phyloP scores from a whole-genome alignment of 1,139 yeast species.

The Candida dubliniensis region DNA sequence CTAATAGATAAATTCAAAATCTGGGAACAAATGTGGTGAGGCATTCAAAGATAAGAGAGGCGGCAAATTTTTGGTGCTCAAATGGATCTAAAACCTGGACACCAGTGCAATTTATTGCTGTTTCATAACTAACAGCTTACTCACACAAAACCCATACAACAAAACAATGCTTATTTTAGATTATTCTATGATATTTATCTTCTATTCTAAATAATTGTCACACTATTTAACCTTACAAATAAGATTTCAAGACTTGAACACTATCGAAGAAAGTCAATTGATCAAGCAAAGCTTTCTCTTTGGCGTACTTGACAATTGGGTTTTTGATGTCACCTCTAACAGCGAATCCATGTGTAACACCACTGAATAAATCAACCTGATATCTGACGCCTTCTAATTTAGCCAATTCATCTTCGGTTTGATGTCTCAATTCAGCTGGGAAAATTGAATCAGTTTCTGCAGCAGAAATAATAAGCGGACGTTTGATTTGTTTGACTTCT shows the following conservation, averaged over 20 bases:
- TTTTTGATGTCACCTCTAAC: constrained; percentile 67
- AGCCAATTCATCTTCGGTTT: constrained; percentile 57
- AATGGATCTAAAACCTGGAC: too few relatives aligned
- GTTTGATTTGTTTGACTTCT: constrained; percentile 56
- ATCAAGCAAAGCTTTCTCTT: constrained; percentile 64
- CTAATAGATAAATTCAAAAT: too few relatives aligned
- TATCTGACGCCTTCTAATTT: constrained; percentile 45
- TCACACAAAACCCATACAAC: background rate
- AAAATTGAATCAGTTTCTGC: constrained; percentile 69
- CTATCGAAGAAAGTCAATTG: constrained; percentile 38
- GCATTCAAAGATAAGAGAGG: too few relatives aligned
- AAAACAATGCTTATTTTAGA: background rate
- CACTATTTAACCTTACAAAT: background rate
- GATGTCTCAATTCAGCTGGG: constrained; percentile 59
- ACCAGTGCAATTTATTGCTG: too few relatives aligned
- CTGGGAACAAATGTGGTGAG: too few relatives aligned
- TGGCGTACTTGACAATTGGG: constrained; percentile 62
- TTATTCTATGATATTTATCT: background rate
- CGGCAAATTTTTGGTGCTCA: too few relatives aligned
- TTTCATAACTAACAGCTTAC: too few relatives aligned
- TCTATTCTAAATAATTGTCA: background rate
- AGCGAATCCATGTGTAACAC: constrained; percentile 72
- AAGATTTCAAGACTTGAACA: constrained; percentile 5
- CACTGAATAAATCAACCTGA: constrained; percentile 60
- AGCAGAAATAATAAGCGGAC: constrained; percentile 68